Percentiles rank a stretch among this genome's conserved stretches.
phyloP scores from a whole-genome alignment of 108 stramenopile genomes.

The Hondaea fermentalgiana region DNA sequence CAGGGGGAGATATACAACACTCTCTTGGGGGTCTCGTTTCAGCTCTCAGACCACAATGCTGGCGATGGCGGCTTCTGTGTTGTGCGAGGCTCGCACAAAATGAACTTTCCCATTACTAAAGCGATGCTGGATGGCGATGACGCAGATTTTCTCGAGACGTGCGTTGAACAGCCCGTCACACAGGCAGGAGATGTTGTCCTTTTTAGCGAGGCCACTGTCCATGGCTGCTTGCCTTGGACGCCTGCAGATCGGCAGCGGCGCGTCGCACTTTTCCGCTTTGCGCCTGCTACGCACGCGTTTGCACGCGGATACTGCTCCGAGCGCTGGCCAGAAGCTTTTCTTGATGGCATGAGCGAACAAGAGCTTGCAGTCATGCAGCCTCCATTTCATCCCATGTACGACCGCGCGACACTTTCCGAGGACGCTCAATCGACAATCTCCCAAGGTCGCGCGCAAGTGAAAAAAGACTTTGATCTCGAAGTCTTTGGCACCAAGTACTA shows the following conservation, averaged over 20 bases:
- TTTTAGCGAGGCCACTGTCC: conserved; percentile 78
- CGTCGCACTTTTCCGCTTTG: conserved; percentile 71
- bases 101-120: conserved; percentile 70
- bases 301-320: conserved; percentile 63
- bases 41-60: conserved; percentile 64
- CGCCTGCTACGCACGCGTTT: conserved; percentile 67
- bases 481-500: neutral
- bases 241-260: conserved; percentile 33
- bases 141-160: conserved; percentile 37
- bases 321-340: conserved; percentile 64
- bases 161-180: conserved; percentile 69
- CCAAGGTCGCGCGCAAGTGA: neutral
- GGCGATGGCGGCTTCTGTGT: conserved; percentile 82
- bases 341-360: conserved; percentile 64
- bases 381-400: conserved; percentile 62
- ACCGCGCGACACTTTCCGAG: neutral
- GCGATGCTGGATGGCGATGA: conserved; percentile 73
- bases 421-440: neutral
- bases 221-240: conserved; percentile 76
- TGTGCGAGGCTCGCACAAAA: conserved; percentile 79
- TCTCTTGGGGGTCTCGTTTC: neutral
- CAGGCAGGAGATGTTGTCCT: conserved; percentile 83
- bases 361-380: conserved; percentile 75
- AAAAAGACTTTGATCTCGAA: neutral
- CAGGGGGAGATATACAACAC: conserved; percentile 4